Evolutionary conservation across 1,284 basidiomycete genomes (phyloP).

Genomic region (Pyrrhoderma lamaoense): DNA sequence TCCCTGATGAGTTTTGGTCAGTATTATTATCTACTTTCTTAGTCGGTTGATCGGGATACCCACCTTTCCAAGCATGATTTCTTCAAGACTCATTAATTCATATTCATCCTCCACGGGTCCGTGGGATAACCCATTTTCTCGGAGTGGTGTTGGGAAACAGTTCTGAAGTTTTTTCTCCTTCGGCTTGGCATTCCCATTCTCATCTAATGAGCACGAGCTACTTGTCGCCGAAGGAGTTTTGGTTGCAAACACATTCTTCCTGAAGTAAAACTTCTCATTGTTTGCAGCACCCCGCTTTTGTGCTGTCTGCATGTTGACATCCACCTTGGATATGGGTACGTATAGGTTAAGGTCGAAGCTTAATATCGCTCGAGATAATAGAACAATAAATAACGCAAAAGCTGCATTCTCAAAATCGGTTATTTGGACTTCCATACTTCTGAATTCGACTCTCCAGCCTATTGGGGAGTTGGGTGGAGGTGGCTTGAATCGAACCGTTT

Average conservation of each 20-base stretch:
- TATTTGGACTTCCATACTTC: constrained; percentile 98
- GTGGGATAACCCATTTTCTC: constrained; percentile 35
- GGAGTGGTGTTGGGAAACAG: constrained; percentile 57
- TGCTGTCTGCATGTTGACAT: constrained; percentile 92
- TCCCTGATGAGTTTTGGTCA: constrained; percentile 34
- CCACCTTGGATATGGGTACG: constrained; percentile 96
- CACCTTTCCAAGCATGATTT: constrained; percentile 92
- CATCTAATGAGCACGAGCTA: constrained; percentile 25
- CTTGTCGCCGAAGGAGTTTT: constrained; percentile 37
- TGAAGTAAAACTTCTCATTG: constrained; percentile 81
- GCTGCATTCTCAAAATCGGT: constrained; percentile 99
- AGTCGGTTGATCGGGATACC: neutral
- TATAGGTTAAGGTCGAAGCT: constrained; percentile 92
- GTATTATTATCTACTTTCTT: neutral
- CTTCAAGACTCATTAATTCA: constrained; percentile 86
- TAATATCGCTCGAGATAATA: constrained; percentile 90
- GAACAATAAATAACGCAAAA: constrained; percentile 89
- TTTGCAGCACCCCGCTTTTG: constrained; percentile 78
- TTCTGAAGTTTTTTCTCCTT: constrained; percentile 65
- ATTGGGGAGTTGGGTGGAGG: constrained; percentile 88
- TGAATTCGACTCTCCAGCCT: constrained; percentile 98
- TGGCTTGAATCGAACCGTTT: constrained; percentile 97
- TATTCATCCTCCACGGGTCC: constrained; percentile 75
- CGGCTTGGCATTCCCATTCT: constrained; percentile 23
- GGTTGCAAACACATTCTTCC: constrained; percentile 74